A percentile compares a stretch with the other conserved stretches of the same genome.
phyloP scores from a whole-genome alignment of 805 yeast genomes.

The Saccharomyces kudriavzevii region DNA sequence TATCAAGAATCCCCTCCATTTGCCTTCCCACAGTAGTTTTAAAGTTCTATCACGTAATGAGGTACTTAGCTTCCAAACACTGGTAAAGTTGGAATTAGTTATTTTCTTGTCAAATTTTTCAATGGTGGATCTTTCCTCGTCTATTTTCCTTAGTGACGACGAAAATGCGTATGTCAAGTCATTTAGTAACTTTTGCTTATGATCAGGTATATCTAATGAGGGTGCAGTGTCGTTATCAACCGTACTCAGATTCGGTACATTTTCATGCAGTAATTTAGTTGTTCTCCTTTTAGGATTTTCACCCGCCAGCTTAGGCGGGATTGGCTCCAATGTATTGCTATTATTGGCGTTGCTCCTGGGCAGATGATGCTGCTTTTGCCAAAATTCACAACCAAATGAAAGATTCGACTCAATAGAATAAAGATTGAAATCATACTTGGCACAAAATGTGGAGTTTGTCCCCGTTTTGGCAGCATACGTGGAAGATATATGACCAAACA shows the following conservation, averaged over 20 bases:
- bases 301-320: background rate
- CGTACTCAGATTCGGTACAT: constrained; percentile 2
- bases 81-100: constrained; percentile 48
- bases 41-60: constrained; percentile 55
- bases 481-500: constrained; percentile 81
- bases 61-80: constrained; percentile 68
- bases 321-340: constrained; percentile 10
- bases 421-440: constrained; percentile 80
- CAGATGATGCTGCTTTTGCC: constrained; percentile 39
- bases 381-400: constrained; percentile 78
- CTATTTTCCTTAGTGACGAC: constrained; percentile 27
- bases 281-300: background rate
- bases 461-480: constrained; percentile 82
- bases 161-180: constrained; percentile 26
- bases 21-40: constrained; percentile 80
- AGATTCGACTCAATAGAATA: constrained; percentile 86
- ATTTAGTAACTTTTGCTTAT: constrained; percentile 17
- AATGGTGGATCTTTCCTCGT: constrained; percentile 36
- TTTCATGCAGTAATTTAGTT: background rate
- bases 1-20: constrained; percentile 67
- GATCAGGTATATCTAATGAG: constrained; percentile 13
- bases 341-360: background rate
- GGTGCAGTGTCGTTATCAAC: background rate
- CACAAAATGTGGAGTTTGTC: constrained; percentile 64
- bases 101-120: constrained; percentile 45